A percentile compares a stretch with the other conserved stretches of the same genome.
These are phyloP conservation scores for Fremontodendron californicum DNA, from an alignment of 345 rosid species.

Conservation along the genomic window DNA sequence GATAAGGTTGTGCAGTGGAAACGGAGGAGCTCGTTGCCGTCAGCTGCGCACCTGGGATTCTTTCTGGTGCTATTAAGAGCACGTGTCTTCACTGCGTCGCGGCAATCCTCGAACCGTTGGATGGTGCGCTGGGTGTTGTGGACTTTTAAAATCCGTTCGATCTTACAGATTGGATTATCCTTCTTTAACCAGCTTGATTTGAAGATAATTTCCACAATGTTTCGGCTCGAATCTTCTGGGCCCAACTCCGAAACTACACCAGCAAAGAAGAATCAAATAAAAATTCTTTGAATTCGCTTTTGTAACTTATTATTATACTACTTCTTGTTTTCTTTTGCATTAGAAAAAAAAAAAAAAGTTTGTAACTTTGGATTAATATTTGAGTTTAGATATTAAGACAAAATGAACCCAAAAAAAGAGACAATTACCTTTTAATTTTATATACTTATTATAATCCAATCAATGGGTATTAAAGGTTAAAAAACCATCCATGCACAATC, in stretches of 20 bases:
- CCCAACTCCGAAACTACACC: conserved; percentile 89
- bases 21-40: conserved; percentile 91
- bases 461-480: not conserved
- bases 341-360: too few relatives aligned
- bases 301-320: too few relatives aligned
- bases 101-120: conserved; percentile 96
- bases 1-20: conserved; percentile 77
- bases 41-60: conserved; percentile 90
- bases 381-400: not conserved
- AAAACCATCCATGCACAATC: not conserved
- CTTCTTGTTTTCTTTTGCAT: not conserved
- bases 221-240: conserved; percentile 91
- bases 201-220: conserved; percentile 95
- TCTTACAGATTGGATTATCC: conserved; percentile 71
- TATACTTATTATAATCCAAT: not conserved
- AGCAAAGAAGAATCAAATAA: not conserved
- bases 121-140: conserved; percentile 94
- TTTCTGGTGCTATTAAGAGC: conserved; percentile 61
- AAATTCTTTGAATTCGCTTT: too few relatives aligned
- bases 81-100: conserved; percentile 85
- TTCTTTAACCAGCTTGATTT: conserved; percentile 97
- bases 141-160: conserved; percentile 94
- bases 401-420: not conserved
- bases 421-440: not conserved
- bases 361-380: not conserved